Conservation (phyloP, 2,329 filamentous ascomycete species). For the Aspergillus ochraceoroseus region DNA sequence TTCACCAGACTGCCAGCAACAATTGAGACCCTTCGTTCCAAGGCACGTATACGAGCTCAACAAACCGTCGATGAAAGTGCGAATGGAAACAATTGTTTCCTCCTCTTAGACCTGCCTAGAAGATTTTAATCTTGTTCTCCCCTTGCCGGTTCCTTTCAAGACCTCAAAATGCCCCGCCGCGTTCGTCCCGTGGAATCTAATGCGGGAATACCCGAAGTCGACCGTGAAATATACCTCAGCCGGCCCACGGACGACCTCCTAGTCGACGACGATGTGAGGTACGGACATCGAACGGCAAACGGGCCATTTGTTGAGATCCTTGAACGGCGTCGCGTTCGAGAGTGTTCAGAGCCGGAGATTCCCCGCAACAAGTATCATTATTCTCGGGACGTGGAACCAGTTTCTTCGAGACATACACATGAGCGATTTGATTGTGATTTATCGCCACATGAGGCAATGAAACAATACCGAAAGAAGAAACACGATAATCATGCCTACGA, state of each 20-base stretch:
- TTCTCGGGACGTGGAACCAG: conserved; percentile 17
- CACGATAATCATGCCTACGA: neutral
- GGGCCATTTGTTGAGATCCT: conserved; percentile 42
- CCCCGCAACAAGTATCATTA: conserved; percentile 28
- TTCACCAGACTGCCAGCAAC: too few species aligned
- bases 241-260: conserved; percentile 25
- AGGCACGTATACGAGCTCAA: neutral
- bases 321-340: conserved; percentile 41
- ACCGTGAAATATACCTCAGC: conserved; percentile 25
- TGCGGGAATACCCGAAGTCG: conserved; percentile 29
- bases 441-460: conserved; percentile 9
- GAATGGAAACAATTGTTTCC: neutral
- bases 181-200: conserved; percentile 29
- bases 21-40: too few species aligned
- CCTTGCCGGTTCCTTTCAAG: neutral
- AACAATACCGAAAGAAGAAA: neutral
- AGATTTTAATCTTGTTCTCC: neutral
- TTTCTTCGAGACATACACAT: conserved; percentile 11
- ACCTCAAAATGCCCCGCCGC: conserved; percentile 31
- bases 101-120: neutral
- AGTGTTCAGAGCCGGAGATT: conserved; percentile 34
- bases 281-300: conserved; percentile 32
- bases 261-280: conserved; percentile 27
- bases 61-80: neutral
- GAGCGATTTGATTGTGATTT: conserved; percentile 30